Evolutionary conservation across 2,329 filamentous ascomycete genomes (phyloP).

Genomic region (Cercospora sp.): DNA sequence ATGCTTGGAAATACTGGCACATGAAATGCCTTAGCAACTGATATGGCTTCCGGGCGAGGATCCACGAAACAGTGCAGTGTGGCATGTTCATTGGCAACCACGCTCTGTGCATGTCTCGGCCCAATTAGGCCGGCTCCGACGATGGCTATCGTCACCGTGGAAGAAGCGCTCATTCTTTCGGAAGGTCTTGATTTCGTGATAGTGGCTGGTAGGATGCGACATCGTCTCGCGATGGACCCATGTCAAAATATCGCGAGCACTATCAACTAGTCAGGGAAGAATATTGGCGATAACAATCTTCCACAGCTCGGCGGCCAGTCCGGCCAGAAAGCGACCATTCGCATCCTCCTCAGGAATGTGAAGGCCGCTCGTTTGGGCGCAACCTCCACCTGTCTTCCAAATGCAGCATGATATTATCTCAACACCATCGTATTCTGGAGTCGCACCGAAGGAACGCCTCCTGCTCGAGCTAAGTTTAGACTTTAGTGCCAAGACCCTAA

Average conservation of each 20-base stretch:
- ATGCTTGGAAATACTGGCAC: constrained; percentile 47
- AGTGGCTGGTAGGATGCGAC: neutral
- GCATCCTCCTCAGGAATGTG: neutral
- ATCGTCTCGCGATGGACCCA: neutral
- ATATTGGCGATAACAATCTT: constrained; percentile 7
- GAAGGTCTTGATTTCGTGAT: neutral
- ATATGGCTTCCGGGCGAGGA: constrained; percentile 43
- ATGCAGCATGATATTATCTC: constrained; percentile 3
- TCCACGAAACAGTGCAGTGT: constrained; percentile 51
- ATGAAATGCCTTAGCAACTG: constrained; percentile 41
- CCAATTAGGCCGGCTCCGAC: constrained; percentile 54
- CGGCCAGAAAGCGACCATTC: neutral
- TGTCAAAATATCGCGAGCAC: neutral
- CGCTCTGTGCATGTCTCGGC: constrained; percentile 51
- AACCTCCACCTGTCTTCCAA: neutral
- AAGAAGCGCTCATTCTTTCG: neutral
- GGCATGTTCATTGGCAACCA: constrained; percentile 41
- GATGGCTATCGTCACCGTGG: constrained; percentile 43
- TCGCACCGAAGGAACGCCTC: constrained; percentile 20
- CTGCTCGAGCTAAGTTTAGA: constrained; percentile 9
- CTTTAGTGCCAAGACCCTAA: neutral
- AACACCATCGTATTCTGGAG: constrained; percentile 13
- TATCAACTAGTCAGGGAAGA: neutral
- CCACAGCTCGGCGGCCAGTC: neutral
- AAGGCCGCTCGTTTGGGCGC: neutral